Base-by-base conservation (phyloP, 2,329 filamentous ascomycete genomes). In the Fusarium proliferatum region DNA sequence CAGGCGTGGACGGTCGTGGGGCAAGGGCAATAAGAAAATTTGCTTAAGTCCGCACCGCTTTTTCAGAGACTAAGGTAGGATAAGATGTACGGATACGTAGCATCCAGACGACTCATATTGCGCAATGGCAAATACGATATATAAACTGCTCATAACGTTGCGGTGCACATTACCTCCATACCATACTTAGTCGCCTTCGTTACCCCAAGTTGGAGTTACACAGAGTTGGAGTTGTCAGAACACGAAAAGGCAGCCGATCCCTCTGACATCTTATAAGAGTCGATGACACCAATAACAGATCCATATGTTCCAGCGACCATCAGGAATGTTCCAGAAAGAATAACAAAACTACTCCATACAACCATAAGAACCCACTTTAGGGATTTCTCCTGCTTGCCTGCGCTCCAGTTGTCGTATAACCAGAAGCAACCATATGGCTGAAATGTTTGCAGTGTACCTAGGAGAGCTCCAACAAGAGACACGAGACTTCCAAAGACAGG, bases 231-330 rank as follows among this genome's bases (percentile, higher is more conserved):
- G 74, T 86, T 86, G 51, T 86, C 84, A 1, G 80, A 81, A 64
- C 84, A 86, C 3, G 83, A 83, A 78, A 83, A 86, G 0, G 82
- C 82, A 2, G 76, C 70, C 7, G 83, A 83, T 2, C 83, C 83
- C 1, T 80, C 81, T 7, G 76, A 76, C 30, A 58, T 64, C 46
- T 78, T 77, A 61, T 85, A 85, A 5, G 78, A 78, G 9, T 82
- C 78, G 2, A 78, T 80, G 28, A 77, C 75, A 11, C 76, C 76
- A 21, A 84, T 78, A 26, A 87, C 75, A 4, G 84, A 84, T 9
- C 84, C 85, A 52, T 86, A 86, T 0, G 84, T 86, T 8, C 85
- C 85, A 19, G 79, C 81, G 34, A 86, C 75, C 80, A 83, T 86
- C 10, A 86, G 64, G 68, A 86, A 86, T 0, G 61, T 76, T 15